Percentiles rank a stretch among this genome's conserved stretches.
Conservation (phyloP, 2,329 filamentous ascomycete species). For the Aspergillus fischeri region DNA sequence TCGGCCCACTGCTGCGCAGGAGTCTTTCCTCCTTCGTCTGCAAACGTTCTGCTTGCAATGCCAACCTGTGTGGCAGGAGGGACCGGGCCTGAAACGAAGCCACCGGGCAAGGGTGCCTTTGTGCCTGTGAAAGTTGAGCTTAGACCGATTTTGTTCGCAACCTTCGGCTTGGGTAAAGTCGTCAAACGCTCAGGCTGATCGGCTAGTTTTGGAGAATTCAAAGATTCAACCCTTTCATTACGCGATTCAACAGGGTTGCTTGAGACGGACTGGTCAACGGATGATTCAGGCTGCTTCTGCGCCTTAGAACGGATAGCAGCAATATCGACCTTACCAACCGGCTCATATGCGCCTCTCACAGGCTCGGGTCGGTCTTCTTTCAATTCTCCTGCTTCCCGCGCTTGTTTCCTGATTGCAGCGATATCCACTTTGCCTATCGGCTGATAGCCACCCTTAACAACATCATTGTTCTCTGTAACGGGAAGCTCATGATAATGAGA, state of each 20-base stretch:
- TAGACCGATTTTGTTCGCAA: slow-evolving; percentile 81
- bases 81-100: slow-evolving; percentile 59
- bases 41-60: slow-evolving; percentile 85
- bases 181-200: slow-evolving; percentile 72
- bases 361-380: slow-evolving; percentile 74
- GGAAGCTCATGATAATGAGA: slow-evolving; percentile 47
- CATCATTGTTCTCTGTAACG: slow-evolving; percentile 52
- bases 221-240: slow-evolving; percentile 56
- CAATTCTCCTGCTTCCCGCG: slow-evolving; percentile 54
- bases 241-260: slow-evolving; percentile 44
- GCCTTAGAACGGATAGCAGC: slow-evolving; percentile 83
- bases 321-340: slow-evolving; percentile 94
- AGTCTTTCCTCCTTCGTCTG: slow-evolving; percentile 91
- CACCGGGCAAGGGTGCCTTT: slow-evolving; percentile 76
- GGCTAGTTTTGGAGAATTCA: slow-evolving; percentile 75
- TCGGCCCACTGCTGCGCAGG: slow-evolving; percentile 97
- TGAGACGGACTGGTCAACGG: slow-evolving; percentile 42
- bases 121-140: slow-evolving; percentile 75
- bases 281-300: slow-evolving; percentile 55
- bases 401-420: slow-evolving; percentile 73
- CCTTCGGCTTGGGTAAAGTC: slow-evolving; percentile 87
- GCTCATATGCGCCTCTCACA: slow-evolving; percentile 92
- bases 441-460: slow-evolving; percentile 84
- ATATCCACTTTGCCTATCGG: slow-evolving; percentile 98
- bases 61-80: slow-evolving; percentile 61